Percentiles rank a stretch among this genome's conserved stretches.
These are phyloP conservation scores for Lasiodiplodia sp. DNA, from an alignment of 2,329 filamentous ascomycete genomes.

Conservation along the genomic window DNA sequence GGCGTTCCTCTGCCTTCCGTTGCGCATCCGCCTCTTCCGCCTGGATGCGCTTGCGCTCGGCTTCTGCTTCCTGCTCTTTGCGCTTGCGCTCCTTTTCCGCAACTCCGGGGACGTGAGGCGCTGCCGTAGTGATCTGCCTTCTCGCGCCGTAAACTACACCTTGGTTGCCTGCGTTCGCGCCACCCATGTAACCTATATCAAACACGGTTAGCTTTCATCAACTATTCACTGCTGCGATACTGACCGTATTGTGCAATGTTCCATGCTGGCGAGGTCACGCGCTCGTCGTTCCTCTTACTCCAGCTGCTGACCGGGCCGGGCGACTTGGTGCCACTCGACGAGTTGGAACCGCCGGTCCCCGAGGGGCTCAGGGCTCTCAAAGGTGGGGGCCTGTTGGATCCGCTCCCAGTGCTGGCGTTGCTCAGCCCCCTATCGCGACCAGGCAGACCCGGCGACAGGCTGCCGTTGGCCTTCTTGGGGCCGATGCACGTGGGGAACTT, in stretches of 20 bases:
- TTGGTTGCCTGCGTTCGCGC: slow-evolving; percentile 93
- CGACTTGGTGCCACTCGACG: slow-evolving; percentile 58
- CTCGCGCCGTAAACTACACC: slow-evolving; percentile 91
- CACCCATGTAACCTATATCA: slow-evolving; percentile 80
- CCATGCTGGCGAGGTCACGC: slow-evolving; percentile 86
- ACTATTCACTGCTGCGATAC: not conserved
- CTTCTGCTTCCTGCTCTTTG: slow-evolving; percentile 63
- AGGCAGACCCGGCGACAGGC: slow-evolving; percentile 36
- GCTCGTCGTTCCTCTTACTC: slow-evolving; percentile 86
- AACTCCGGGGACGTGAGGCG: slow-evolving; percentile 78
- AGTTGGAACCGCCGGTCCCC: slow-evolving; percentile 63
- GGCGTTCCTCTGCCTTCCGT: slow-evolving; percentile 65
- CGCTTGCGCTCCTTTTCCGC: slow-evolving; percentile 82
- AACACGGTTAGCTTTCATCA: not conserved
- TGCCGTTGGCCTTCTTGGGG: slow-evolving; percentile 61
- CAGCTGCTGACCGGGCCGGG: slow-evolving; percentile 78
- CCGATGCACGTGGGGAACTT: slow-evolving; percentile 81
- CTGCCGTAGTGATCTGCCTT: slow-evolving; percentile 87
- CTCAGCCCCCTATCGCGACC: slow-evolving; percentile 46
- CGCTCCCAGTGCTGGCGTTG: slow-evolving; percentile 38
- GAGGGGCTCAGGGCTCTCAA: slow-evolving; percentile 53
- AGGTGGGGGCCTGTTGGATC: slow-evolving; percentile 43
- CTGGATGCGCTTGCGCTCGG: slow-evolving; percentile 57
- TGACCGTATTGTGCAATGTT: slow-evolving; percentile 91
- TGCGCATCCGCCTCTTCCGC: slow-evolving; percentile 62